These are phyloP conservation scores for Bothriochloa decipiens DNA, from an alignment of 176 grass and related monocot species.

Conservation along the genomic window DNA sequence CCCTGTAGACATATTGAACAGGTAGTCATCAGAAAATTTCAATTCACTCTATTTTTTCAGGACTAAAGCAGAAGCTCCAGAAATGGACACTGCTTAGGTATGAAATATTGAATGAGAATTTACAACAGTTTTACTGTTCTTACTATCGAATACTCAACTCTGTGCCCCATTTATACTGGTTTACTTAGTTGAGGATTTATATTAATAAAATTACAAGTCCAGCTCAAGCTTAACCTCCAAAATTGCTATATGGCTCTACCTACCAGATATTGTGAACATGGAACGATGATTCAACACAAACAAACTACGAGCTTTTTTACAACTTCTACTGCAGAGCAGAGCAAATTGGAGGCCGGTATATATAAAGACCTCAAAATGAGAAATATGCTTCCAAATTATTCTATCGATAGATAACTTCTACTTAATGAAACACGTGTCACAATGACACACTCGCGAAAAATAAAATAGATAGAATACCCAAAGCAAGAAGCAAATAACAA, in stretches of 20 bases:
- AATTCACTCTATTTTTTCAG: conserved; percentile 7
- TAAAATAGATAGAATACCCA: neutral
- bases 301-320: neutral
- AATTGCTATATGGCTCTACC: neutral
- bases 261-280: conserved; percentile 24
- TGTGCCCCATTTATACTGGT: conserved; percentile 7
- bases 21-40: conserved; percentile 14
- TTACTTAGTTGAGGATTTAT: conserved; percentile 20
- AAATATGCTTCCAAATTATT: neutral
- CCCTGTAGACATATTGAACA: conserved; percentile 48
- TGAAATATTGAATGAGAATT: neutral
- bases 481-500: conserved; percentile 19
- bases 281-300: neutral
- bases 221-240: conserved; percentile 13
- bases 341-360: neutral
- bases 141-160: conserved; percentile 10
- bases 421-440: too few species aligned
- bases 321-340: conserved; percentile 4
- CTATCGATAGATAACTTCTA: conserved; percentile 2
- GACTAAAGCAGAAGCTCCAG: conserved; percentile 22
- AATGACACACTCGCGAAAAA: too few species aligned
- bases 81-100: neutral
- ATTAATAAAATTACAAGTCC: conserved; percentile 13
- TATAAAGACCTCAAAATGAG: conserved; percentile 23
- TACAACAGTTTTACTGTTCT: conserved; percentile 13